Base-by-base conservation (phyloP, 139 green algal genomes). In the Microglena sp. region DNA sequence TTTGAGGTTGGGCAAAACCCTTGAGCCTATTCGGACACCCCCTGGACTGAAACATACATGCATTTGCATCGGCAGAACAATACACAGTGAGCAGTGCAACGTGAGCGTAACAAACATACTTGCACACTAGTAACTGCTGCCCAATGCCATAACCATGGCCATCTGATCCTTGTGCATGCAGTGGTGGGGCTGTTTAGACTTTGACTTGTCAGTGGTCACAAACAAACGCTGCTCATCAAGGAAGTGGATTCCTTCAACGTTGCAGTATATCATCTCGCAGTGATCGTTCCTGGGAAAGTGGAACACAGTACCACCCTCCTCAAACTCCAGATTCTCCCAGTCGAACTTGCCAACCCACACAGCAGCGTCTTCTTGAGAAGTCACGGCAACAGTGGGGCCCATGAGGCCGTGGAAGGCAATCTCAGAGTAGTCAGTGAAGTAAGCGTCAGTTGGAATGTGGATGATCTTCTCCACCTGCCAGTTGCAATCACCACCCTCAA, bases 261-360 rank as follows among this genome's bases (percentile, higher is more conserved):
- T 77, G 59, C 70, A 77, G 64, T 77, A 77, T 32, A 61, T 18
- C 64, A 73, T 75, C 3, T 63, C 3, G 59, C 73, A 80, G 61
- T 80, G 57, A 15, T 36, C 28, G 32, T 71, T 67, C 33, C 73
- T 63, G 0, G 73, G 73, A 34, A 80, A 80, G 64, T 75, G 58
- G 34, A 75, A 67, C 32, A 80, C 45, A 26, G 58, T 50, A 5
- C 56, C 63, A 22, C 18, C 58, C 27, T 43, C 60, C 0, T 44
- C 33, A n/a, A 76, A 76, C 62, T 76, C 69, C 69, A 76, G 60
- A 2, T 8, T 7, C 62, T 71, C 40, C 73, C 73, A 80, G 43
- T 80, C 68, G 45, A 80, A 80, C n/a, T 57, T 45, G 26, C 73
- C 68, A 8, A 80, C 53, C 68, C 68, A 80, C 31, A 75, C 68